phyloP scores from a whole-genome alignment of 1,284 basidiomycete species.

The Sporisorium scitamineum region DNA sequence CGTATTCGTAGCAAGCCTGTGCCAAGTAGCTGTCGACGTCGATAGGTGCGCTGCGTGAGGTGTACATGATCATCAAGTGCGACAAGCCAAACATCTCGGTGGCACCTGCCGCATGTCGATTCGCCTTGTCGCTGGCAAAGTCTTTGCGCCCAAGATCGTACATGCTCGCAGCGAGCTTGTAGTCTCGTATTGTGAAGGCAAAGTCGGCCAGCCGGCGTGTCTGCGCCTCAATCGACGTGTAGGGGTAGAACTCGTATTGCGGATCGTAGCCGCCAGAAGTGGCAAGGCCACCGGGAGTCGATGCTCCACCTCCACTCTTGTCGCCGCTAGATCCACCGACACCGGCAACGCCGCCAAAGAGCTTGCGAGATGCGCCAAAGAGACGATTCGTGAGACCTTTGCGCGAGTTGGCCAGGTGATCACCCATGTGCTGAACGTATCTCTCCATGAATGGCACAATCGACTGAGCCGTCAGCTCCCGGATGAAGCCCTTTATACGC shows the following conservation, averaged over 20 bases:
- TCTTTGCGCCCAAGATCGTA: conserved; percentile 82
- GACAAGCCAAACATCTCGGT: conserved; percentile 66
- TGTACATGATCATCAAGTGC: conserved; percentile 57
- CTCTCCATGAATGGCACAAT: conserved; percentile 97
- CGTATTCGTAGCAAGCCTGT: conserved; percentile 46
- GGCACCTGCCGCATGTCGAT: conserved; percentile 57
- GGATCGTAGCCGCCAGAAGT: conserved; percentile 34
- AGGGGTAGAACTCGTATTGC: conserved; percentile 69
- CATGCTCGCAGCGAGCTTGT: conserved; percentile 82
- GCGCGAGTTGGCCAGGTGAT: conserved; percentile 84
- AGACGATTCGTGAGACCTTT: conserved; percentile 88
- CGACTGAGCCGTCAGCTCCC: conserved; percentile 91
- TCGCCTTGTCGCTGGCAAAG: conserved; percentile 62
- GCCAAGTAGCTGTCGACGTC: conserved; percentile 59
- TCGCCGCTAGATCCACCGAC: conserved; percentile 63
- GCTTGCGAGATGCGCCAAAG: conserved; percentile 72
- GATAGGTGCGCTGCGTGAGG: conserved; percentile 35
- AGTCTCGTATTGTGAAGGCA: conserved; percentile 90
- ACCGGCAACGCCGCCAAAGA: conserved; percentile 69
- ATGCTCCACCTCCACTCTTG: conserved; percentile 7
- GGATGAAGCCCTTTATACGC: conserved; percentile 81
- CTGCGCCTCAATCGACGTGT: conserved; percentile 71
- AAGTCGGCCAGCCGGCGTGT: conserved; percentile 88
- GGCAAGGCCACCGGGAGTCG: conserved; percentile 55
- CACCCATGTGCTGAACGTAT: conserved; percentile 92